A percentile compares a stretch with the other conserved stretches of the same genome.
These are phyloP conservation scores for Anthostomella pinea DNA, from an alignment of 2,329 filamentous ascomycete species.

Conservation along the genomic window DNA sequence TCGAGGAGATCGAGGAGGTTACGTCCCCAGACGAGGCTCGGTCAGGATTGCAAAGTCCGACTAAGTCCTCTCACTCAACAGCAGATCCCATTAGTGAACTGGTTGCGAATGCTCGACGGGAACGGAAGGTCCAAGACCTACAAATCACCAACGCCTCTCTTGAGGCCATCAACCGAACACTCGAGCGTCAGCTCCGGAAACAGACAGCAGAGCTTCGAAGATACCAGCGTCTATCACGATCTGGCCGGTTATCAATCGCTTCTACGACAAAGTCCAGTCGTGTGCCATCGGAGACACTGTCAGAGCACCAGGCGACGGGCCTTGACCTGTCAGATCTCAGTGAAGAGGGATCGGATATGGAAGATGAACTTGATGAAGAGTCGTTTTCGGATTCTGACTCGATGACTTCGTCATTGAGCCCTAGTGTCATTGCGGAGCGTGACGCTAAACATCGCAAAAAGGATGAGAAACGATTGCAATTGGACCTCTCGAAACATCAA, in stretches of 20 bases:
- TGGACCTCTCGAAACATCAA: conserved; percentile 85
- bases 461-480: conserved; percentile 79
- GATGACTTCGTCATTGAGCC: conserved; percentile 38
- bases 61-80: conserved; percentile 51
- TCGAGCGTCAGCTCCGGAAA: conserved; percentile 88
- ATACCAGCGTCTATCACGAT: conserved; percentile 79
- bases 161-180: conserved; percentile 87
- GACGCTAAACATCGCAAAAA: conserved; percentile 58
- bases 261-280: conserved; percentile 44
- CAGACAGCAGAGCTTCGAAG: conserved; percentile 85
- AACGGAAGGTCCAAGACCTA: conserved; percentile 92
- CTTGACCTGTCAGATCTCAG: conserved; percentile 50
- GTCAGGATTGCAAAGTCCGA: conserved; percentile 51
- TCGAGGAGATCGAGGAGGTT: conserved; percentile 34
- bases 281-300: conserved; percentile 41
- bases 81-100: conserved; percentile 69
- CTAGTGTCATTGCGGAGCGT: conserved; percentile 38
- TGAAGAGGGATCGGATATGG: conserved; percentile 39
- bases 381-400: conserved; percentile 42
- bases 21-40: conserved; percentile 25
- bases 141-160: conserved; percentile 96
- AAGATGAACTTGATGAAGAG: conserved; percentile 50
- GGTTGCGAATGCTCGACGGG: conserved; percentile 82
- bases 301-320: conserved; percentile 42
- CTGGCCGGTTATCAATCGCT: conserved; percentile 67